Evolutionary conservation across 345 rosid genomes (phyloP).

Genomic region (Stellera chamaejasme): DNA sequence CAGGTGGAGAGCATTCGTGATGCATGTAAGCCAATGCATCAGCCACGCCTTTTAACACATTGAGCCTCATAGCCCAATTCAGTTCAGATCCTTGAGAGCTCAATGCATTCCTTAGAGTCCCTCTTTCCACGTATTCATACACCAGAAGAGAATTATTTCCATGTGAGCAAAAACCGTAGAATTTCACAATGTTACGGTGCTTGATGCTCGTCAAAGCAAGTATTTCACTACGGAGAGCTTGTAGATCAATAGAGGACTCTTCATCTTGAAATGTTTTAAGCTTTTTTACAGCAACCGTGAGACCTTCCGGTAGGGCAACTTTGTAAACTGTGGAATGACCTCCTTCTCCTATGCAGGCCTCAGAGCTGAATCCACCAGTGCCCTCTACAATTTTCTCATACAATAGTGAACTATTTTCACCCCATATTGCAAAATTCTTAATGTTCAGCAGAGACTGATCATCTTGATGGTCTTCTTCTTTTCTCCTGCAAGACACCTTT

Average conservation of each 20-base stretch:
- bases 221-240: slow-evolving; percentile 9
- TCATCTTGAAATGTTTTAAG: neutral
- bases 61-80: slow-evolving; percentile 9
- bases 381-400: slow-evolving; percentile 4
- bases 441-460: neutral
- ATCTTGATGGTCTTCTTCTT: neutral
- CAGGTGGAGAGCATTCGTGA: slow-evolving; percentile 13
- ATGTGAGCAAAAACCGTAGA: slow-evolving; percentile 2
- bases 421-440: neutral
- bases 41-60: slow-evolving; percentile 9
- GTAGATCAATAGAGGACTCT: neutral
- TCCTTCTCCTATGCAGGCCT: slow-evolving; percentile 10
- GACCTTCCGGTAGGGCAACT: slow-evolving; percentile 3
- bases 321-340: slow-evolving; percentile 9
- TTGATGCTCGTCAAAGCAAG: neutral
- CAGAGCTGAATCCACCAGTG: slow-evolving; percentile 5
- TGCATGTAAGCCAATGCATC: slow-evolving; percentile 21
- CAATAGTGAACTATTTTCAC: neutral
- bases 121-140: slow-evolving; percentile 4
- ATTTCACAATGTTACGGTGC: slow-evolving; percentile 6
- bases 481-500: neutral
- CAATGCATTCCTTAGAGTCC: slow-evolving; percentile 1
- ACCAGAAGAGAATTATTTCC: neutral
- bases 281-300: slow-evolving; percentile 13
- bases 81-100: neutral